Conservation (phyloP, 192 early-diverging fungal genomes). For the Podila epigama region DNA sequence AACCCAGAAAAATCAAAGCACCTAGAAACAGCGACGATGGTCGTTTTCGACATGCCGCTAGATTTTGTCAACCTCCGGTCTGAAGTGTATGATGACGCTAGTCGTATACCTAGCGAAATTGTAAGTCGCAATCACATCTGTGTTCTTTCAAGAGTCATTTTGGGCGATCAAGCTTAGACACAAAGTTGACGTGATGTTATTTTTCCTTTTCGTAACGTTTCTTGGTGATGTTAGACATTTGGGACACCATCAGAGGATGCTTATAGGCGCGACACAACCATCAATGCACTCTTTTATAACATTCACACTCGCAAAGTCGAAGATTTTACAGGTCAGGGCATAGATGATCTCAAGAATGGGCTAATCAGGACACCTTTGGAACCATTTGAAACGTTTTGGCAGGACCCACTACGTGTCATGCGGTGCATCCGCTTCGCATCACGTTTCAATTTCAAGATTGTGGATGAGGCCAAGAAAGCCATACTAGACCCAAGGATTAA, state of each 20-base stretch:
- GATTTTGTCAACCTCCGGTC: conserved; percentile 98
- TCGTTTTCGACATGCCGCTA: conserved; percentile 75
- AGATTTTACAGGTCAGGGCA: conserved; percentile 83
- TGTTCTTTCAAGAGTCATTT: too few species aligned
- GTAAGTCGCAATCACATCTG: conserved; percentile 30
- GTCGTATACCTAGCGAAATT: conserved; percentile 78
- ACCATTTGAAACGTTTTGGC: conserved; percentile 87
- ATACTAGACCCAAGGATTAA: conserved; percentile 64
- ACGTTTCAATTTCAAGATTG: conserved; percentile 83
- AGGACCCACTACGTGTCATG: conserved; percentile 95
- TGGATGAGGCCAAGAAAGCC: conserved; percentile 68
- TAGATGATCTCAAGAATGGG: conserved; percentile 75
- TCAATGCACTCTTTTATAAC: conserved; percentile 98
- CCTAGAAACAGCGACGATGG: conserved; percentile 94
- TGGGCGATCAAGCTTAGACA: too few species aligned
- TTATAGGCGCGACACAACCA: conserved; percentile 93
- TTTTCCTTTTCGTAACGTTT: neutral
- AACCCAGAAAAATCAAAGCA: conserved; percentile 98
- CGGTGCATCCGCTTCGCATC: conserved; percentile 96
- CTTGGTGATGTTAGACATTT: conserved; percentile 56
- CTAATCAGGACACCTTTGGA: conserved; percentile 91
- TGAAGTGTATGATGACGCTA: conserved; percentile 86
- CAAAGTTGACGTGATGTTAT: too few species aligned
- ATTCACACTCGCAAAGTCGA: conserved; percentile 84
- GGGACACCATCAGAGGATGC: conserved; percentile 95